Base-by-base conservation (phyloP, 2,329 filamentous ascomycete species). In the Fusarium oxysporum region DNA sequence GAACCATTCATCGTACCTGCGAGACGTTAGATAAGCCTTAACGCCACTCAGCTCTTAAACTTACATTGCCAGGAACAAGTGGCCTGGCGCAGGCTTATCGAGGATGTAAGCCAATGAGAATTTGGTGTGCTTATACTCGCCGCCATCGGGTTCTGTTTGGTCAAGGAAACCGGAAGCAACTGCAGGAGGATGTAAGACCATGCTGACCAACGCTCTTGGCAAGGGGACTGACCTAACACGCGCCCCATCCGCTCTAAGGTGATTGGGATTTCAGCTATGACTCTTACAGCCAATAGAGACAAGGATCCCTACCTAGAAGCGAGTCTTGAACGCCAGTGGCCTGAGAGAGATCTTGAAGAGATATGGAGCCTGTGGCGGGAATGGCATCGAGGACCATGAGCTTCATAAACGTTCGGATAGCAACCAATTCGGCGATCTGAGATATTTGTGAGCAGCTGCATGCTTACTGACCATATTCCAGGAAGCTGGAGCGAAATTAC, bases 1-100 rank as follows among this genome's bases (percentile, higher is more conserved):
- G 62, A 80, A 76, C 78, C 78, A 81, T 41, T 80, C 76, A 51
- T 81, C 79, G 43, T 81, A 79, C 78, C 78, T 80, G 45, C 7
- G 19, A 30, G 32, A 28, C n/a, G 54, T 50, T 25, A 44, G 61
- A 50, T 38, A 9, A 32, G 23, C 4, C n/a, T 11, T 28, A 14
- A 28, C 21, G 37, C 25, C 38, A 51, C 12, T 17, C n/a, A 38
- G 12, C 7, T 25, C 11, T 9, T 9, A 17, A 43, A n/a, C 68
- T 33, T 60, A 78, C 77, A 80, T 80, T 60, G 76, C 74, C 6
- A 79, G 62, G 63, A 81, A 81, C 13, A 81, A 56, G 38, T 81
- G 76, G 0, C 78, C 80, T 1, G 78, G 78, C 12, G 71, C 73
- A 4, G 77, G 74, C 12, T 74, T 65, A 38, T 77, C 74, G 8